Evolutionary conservation across 2,329 filamentous ascomycete species (phyloP).

Genomic region (Penicillium sp.): DNA sequence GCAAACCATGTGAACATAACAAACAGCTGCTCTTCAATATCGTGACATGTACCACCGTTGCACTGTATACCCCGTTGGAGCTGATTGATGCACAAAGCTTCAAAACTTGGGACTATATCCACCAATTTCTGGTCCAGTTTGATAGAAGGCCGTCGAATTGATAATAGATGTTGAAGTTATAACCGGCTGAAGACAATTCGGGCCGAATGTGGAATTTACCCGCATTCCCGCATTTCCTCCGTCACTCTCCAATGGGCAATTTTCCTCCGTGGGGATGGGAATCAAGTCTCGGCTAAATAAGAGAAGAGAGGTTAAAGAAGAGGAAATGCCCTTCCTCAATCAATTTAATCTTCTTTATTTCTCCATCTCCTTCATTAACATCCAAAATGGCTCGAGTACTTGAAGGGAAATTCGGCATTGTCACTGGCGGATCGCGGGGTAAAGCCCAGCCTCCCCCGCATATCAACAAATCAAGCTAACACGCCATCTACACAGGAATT

Average conservation of each 20-base stretch:
- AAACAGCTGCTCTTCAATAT: background rate
- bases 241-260: constrained; percentile 27
- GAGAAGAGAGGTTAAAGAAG: constrained; percentile 9
- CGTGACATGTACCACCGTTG: background rate
- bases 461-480: constrained; percentile 4
- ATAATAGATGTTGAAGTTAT: background rate
- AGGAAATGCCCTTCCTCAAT: background rate
- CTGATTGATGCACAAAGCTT: background rate
- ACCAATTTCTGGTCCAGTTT: background rate
- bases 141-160: too few species aligned
- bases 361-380: background rate
- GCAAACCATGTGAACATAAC: background rate
- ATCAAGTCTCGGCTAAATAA: constrained; percentile 20
- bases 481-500: constrained; percentile 58
- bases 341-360: background rate
- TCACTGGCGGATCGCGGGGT: constrained; percentile 80
- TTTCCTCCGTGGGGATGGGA: constrained; percentile 23
- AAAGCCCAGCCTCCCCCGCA: constrained; percentile 23
- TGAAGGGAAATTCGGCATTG: constrained; percentile 75
- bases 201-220: constrained; percentile 7
- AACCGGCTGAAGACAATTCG: background rate
- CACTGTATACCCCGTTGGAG: background rate
- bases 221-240: constrained; percentile 10
- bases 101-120: background rate
- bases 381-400: constrained; percentile 41